Conservation (phyloP, 2,329 filamentous ascomycete species). For the Diaporthe ampelina region DNA sequence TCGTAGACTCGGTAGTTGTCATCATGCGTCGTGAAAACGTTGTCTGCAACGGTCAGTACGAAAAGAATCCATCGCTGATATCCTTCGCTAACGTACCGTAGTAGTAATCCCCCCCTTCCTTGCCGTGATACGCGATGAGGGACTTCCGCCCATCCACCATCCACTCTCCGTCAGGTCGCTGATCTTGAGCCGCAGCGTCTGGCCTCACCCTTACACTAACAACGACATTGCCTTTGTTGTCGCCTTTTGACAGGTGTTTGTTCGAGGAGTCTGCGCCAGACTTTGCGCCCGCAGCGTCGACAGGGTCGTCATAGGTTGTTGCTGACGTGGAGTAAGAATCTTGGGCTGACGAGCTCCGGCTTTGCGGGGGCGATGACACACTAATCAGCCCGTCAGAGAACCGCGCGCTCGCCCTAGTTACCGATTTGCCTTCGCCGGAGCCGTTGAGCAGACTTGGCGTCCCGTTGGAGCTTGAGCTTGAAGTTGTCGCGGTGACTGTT, state of each 20-base stretch:
- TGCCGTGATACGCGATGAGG: slow-evolving; percentile 85
- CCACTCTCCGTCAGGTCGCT: slow-evolving; percentile 85
- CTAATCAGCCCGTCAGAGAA: slow-evolving; percentile 83
- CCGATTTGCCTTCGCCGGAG: slow-evolving; percentile 81
- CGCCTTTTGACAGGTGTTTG: slow-evolving; percentile 69
- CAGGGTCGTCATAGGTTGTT: slow-evolving; percentile 87
- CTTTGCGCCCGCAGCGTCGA: slow-evolving; percentile 64
- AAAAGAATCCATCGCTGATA: neutral
- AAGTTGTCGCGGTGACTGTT: slow-evolving; percentile 67
- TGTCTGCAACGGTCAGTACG: slow-evolving; percentile 72
- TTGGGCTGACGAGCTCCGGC: slow-evolving; percentile 91
- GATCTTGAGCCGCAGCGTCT: slow-evolving; percentile 76
- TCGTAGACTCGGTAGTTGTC: slow-evolving; percentile 97
- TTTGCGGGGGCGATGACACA: slow-evolving; percentile 86
- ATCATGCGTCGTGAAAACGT: slow-evolving; percentile 94
- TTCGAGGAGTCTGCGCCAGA: slow-evolving; percentile 51
- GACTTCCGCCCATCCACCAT: slow-evolving; percentile 88
- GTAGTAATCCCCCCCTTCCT: slow-evolving; percentile 91
- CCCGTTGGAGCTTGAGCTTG: slow-evolving; percentile 63
- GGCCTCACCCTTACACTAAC: slow-evolving; percentile 96
- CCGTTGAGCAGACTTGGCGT: slow-evolving; percentile 85
- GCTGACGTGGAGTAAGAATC: slow-evolving; percentile 93
- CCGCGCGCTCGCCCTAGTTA: slow-evolving; percentile 72
- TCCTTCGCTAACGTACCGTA: slow-evolving; percentile 76
- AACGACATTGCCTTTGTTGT: slow-evolving; percentile 93